These are phyloP conservation scores for Rhytidhysteron rufulum DNA, from an alignment of 2,329 filamentous ascomycete genomes.

Conservation along the genomic window DNA sequence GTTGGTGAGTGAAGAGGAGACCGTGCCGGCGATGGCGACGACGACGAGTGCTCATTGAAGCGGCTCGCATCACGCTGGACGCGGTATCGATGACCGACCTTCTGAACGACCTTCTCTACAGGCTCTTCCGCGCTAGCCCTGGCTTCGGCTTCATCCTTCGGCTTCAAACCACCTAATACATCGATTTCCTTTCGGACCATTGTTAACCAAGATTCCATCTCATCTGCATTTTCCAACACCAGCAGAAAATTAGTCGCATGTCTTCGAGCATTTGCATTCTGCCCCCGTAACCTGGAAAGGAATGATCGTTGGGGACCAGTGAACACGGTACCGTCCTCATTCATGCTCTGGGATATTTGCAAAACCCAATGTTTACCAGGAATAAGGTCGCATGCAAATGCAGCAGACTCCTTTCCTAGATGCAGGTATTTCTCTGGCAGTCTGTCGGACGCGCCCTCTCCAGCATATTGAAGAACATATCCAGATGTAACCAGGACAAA, in stretches of 20 bases:
- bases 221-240: conserved; percentile 67
- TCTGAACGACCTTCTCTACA: conserved; percentile 22
- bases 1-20: conserved; percentile 27
- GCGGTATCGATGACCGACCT: conserved; percentile 34
- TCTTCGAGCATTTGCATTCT: conserved; percentile 51
- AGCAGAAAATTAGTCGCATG: conserved; percentile 64
- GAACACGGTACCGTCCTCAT: conserved; percentile 51
- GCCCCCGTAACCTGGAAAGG: conserved; percentile 62
- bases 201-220: conserved; percentile 74
- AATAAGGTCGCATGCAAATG: conserved; percentile 76
- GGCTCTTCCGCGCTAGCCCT: conserved; percentile 25
- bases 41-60: conserved; percentile 18
- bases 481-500: conserved; percentile 69
- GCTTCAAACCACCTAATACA: conserved; percentile 62
- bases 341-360: conserved; percentile 66
- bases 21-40: conserved; percentile 28
- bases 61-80: conserved; percentile 31
- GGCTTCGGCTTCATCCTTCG: conserved; percentile 22
- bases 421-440: conserved; percentile 71
- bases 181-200: conserved; percentile 68
- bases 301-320: conserved; percentile 52
- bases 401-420: conserved; percentile 70
- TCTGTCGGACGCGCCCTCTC: conserved; percentile 66
- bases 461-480: conserved; percentile 70
- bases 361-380: conserved; percentile 77